Conservation (phyloP, 768 basidiomycete species). For the Amylocystis lapponica region DNA sequence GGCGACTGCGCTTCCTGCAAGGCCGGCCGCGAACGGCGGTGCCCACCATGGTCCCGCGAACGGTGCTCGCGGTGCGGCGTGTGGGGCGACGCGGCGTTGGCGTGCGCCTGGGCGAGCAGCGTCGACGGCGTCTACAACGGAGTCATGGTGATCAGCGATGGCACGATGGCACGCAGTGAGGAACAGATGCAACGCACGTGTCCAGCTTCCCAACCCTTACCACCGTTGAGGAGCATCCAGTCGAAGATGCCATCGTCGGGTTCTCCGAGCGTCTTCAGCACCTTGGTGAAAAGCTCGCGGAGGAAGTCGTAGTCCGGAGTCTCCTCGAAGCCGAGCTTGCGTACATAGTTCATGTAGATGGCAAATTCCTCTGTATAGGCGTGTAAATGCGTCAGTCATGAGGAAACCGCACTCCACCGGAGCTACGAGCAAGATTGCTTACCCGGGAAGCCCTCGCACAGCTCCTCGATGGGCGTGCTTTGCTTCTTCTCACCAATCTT, state of each 20-base stretch:
- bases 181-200: slow-evolving; percentile 49
- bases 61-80: slow-evolving; percentile 53
- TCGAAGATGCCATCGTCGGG: slow-evolving; percentile 90
- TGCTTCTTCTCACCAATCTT: slow-evolving; percentile 99
- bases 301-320: slow-evolving; percentile 97
- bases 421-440: no score
- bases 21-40: slow-evolving; percentile 50
- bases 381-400: no score
- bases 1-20: slow-evolving; percentile 46
- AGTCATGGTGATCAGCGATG: slow-evolving; percentile 3
- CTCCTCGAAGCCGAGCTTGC: slow-evolving; percentile 97
- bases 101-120: slow-evolving; percentile 45
- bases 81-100: slow-evolving; percentile 50
- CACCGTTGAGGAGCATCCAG: slow-evolving; percentile 92
- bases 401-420: no score
- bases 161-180: neutral
- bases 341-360: slow-evolving; percentile 99
- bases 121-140: slow-evolving; percentile 40
- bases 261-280: slow-evolving; percentile 83
- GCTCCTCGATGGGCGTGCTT: slow-evolving; percentile 81
- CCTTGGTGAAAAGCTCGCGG: slow-evolving; percentile 88
- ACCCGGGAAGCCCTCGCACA: slow-evolving; percentile 98
- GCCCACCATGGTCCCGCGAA: slow-evolving; percentile 37
- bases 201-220: slow-evolving; percentile 93
- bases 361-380: slow-evolving; percentile 87